Evolutionary conservation across 1,139 yeast species (phyloP).

Genomic region (Zygosaccharomyces sapae): DNA sequence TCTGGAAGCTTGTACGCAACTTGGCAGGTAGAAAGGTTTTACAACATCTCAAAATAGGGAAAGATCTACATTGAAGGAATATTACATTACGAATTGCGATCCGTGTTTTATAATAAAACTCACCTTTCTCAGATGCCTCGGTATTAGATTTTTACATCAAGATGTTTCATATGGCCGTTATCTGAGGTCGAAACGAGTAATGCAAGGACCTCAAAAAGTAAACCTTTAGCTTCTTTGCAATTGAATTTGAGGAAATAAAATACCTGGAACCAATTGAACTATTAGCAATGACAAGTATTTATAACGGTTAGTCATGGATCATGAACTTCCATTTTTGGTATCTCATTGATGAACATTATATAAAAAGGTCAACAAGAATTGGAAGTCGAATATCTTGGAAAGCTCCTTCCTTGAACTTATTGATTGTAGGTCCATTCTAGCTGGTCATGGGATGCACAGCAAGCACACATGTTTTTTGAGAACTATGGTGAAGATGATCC

Average conservation of each 20-base stretch:
- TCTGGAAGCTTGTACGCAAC: background rate
- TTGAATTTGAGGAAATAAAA: background rate
- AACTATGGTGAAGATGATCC: constrained; percentile 46
- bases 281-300: background rate
- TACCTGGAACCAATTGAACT: background rate
- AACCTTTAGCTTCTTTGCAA: background rate
- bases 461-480: constrained; percentile 45
- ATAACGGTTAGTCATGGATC: background rate
- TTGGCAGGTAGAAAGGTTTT: background rate
- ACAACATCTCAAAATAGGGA: background rate
- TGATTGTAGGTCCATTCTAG: too few species aligned
- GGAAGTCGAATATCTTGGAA: background rate
- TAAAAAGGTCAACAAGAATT: background rate
- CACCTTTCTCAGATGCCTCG: too few species aligned
- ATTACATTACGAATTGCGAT: too few species aligned
- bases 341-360: background rate
- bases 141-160: background rate
- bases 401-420: background rate
- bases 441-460: constrained; percentile 61
- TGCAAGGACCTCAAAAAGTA: constrained; percentile 5
- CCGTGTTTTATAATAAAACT: too few species aligned
- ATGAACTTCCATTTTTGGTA: background rate
- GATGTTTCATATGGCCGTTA: constrained; percentile 2
- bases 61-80: background rate
- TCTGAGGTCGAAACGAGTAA: background rate